Percentiles rank a stretch among this genome's conserved stretches.
Evolutionary conservation across 2,329 filamentous ascomycete species (phyloP).

Genomic region (Chrysosporium queenslandicum): DNA sequence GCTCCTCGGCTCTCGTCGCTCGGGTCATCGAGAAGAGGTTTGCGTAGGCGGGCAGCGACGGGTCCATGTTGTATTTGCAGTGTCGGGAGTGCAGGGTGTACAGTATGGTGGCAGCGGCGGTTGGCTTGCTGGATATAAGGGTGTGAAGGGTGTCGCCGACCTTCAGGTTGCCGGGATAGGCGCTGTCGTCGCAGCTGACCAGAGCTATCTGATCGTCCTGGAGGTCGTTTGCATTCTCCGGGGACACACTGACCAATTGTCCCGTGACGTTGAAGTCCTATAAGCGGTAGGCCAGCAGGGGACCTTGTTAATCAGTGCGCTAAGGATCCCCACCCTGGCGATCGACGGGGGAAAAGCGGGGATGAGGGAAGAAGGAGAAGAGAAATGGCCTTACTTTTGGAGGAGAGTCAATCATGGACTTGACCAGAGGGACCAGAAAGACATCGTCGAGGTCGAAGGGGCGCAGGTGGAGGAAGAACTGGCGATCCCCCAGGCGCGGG

Average conservation of each 20-base stretch:
- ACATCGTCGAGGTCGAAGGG: neutral
- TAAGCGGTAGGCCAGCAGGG: too few relatives aligned
- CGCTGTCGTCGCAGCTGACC: conserved; percentile 33
- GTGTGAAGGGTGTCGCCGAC: conserved; percentile 28
- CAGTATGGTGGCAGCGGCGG: conserved; percentile 30
- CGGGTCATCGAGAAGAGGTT: conserved; percentile 5
- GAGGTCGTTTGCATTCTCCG: conserved; percentile 24
- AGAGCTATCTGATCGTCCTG: conserved; percentile 29
- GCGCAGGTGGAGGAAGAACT: conserved; percentile 2
- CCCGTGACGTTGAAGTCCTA: conserved; percentile 26
- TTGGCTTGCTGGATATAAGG: conserved; percentile 22
- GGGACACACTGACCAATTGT: conserved; percentile 23
- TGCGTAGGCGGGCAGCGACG: neutral
- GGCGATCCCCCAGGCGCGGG: neutral
- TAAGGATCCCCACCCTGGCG: too few relatives aligned
- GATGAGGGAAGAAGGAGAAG: neutral
- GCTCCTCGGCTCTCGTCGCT: neutral
- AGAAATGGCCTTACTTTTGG: neutral
- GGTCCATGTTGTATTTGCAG: conserved; percentile 26
- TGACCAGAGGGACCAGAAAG: neutral
- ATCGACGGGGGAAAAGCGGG: neutral
- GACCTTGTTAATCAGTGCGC: too few relatives aligned
- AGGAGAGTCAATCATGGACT: neutral
- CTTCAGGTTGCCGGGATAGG: conserved; percentile 32
- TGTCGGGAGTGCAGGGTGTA: conserved; percentile 32